Evolutionary conservation across 2,329 filamentous ascomycete genomes (phyloP).

Genomic region (Tolypocladium guangdongense): DNA sequence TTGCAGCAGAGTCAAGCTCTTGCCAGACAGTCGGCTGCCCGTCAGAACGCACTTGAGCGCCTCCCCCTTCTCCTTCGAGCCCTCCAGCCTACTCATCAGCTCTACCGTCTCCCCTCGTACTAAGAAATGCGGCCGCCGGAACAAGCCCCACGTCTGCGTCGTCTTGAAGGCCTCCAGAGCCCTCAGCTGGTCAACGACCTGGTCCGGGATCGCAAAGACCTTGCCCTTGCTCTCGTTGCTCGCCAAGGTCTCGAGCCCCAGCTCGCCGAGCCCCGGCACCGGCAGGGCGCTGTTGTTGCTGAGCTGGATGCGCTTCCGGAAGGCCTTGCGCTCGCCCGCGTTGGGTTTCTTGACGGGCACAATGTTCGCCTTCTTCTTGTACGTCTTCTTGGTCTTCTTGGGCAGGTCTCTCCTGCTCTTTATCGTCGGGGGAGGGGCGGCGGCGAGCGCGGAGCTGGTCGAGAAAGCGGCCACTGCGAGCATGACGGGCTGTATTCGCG

Average conservation of each 20-base stretch:
- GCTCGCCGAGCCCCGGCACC: constrained; percentile 54
- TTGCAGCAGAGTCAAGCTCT: constrained; percentile 79
- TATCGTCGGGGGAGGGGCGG: constrained; percentile 14
- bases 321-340: constrained; percentile 74
- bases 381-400: constrained; percentile 33
- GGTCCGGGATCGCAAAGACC: constrained; percentile 58
- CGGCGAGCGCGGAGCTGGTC: constrained; percentile 18
- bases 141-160: constrained; percentile 79
- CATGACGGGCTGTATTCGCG: constrained; percentile 21
- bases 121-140: constrained; percentile 69
- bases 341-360: constrained; percentile 45
- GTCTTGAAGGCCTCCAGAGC: constrained; percentile 85
- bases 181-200: constrained; percentile 67
- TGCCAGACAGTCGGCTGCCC: constrained; percentile 67
- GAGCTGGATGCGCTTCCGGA: constrained; percentile 80
- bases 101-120: constrained; percentile 69
- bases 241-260: constrained; percentile 45
- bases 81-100: constrained; percentile 52
- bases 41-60: constrained; percentile 56
- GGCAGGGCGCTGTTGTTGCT: constrained; percentile 89
- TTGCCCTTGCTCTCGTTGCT: constrained; percentile 47
- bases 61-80: constrained; percentile 39
- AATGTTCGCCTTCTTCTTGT: constrained; percentile 39
- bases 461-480: constrained; percentile 30
- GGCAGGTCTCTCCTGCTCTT: constrained; percentile 25